Base-by-base conservation (phyloP, 192 early-diverging fungal genomes). In the Chytriomyces confervae region DNA sequence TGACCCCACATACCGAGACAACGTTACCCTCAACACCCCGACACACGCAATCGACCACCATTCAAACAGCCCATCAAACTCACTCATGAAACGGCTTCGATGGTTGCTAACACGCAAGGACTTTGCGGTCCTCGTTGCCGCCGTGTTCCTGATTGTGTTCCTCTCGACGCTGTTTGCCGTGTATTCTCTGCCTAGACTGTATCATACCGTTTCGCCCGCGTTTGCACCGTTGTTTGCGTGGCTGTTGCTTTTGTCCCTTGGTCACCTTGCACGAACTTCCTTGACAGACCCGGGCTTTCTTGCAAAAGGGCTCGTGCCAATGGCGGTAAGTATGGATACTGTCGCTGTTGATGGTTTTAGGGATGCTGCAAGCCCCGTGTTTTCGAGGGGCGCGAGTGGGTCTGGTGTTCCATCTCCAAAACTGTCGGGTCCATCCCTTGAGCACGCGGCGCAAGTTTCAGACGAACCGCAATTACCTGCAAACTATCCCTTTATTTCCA, bases 251-350 rank as follows among this genome's bases (percentile, higher is more conserved):
- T 11, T 75, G 0, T 79, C 82, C 7, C 36, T 84, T 11, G 78
- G 69, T 3, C 71, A 72, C 48, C 61, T 80, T 75, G 74, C 80
- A 45, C 62, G 68, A 23, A 86, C 85, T 4, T 81, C 76, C 44
- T 67, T 82, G 29, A 84, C 75, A 6, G 85, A 86, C 76, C 85
- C 85, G 24, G 82, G 85, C 49, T 83, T 82, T 53, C 66, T 83
- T 10, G 50, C 48, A 8, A 45, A 65, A 3, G 72, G 62, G 49
- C 68, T 66, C n/a, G 49, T 61, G 6, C 64, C 47, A 1, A 46
- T 53, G 53, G 53, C 29, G 9, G 44, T 6, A 7, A 7, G 7
- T n/a, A n/a, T 57, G 60, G 11, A 16, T 18, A 11, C 24, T 47
- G 18, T 16, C 16, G 62, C 61, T 45, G 27, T n/a, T 3, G 24